phyloP scores from a whole-genome alignment of 768 basidiomycete genomes.

The Tylopilus rubrobrunneus region DNA sequence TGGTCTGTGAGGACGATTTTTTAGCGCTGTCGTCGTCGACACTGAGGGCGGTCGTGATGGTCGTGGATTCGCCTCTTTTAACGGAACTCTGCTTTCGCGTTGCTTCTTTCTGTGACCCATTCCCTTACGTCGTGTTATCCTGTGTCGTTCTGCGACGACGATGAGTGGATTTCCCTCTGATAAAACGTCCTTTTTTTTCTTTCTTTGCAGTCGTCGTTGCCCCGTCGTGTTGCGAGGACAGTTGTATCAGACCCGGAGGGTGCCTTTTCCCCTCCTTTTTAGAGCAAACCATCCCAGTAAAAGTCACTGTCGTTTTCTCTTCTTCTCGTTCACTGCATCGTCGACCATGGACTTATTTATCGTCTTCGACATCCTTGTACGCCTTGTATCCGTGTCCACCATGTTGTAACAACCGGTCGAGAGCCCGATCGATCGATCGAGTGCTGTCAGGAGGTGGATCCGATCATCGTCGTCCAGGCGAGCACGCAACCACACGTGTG shows the following conservation, averaged over 20 bases:
- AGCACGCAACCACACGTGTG: too few relatives aligned
- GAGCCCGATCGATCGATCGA: neutral
- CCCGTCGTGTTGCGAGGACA: neutral
- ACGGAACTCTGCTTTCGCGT: neutral
- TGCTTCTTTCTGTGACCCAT: neutral
- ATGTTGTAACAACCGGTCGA: neutral
- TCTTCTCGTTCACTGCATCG: conserved; percentile 10
- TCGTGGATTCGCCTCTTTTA: neutral
- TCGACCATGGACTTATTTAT: conserved; percentile 20
- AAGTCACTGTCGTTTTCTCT: neutral
- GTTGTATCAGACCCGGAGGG: neutral
- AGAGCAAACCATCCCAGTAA: neutral
- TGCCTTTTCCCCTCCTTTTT: neutral
- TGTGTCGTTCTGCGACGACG: neutral
- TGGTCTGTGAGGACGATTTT: too few relatives aligned
- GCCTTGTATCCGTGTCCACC: neutral
- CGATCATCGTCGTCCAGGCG: too few relatives aligned
- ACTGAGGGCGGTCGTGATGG: conserved; percentile 22
- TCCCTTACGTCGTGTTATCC: neutral
- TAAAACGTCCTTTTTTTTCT: neutral
- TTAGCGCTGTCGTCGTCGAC: too few relatives aligned
- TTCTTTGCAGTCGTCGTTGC: neutral
- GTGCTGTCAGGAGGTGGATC: too few relatives aligned
- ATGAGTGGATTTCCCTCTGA: neutral
- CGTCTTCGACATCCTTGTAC: neutral